Evolutionary conservation across 2,329 filamentous ascomycete species (phyloP).

Genomic region (Neopestalotiopsis clavispora): DNA sequence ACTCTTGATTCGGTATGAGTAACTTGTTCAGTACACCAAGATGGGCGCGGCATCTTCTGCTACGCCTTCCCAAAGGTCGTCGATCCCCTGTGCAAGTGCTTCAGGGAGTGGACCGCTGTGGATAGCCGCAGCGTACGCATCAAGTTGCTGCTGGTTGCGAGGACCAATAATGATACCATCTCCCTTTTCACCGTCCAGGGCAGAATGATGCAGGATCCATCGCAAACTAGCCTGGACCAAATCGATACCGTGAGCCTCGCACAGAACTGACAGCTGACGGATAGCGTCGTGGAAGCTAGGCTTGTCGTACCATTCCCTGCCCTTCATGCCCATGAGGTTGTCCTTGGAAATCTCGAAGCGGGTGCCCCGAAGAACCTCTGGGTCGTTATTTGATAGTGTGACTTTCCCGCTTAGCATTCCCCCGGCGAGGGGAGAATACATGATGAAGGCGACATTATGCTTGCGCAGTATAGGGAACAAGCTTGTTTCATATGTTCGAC

Average conservation of each 20-base stretch:
- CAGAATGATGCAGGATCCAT: constrained; percentile 20
- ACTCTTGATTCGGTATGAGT: no score
- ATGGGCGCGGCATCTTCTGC: not conserved
- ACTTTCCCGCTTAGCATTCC: constrained; percentile 54
- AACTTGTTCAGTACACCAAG: not conserved
- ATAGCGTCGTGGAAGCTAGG: constrained; percentile 19
- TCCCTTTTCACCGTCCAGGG: constrained; percentile 18
- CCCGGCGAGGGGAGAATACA: constrained; percentile 59
- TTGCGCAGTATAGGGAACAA: constrained; percentile 50
- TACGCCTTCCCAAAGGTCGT: not conserved
- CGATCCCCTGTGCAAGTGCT: not conserved
- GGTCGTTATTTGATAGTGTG: constrained; percentile 17
- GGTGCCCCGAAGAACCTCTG: constrained; percentile 18
- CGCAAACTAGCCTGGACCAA: constrained; percentile 20
- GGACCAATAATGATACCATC: constrained; percentile 21
- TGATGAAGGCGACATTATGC: constrained; percentile 48
- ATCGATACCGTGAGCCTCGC: constrained; percentile 10
- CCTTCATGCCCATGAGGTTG: constrained; percentile 18
- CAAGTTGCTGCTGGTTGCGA: not conserved
- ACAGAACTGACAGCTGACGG: constrained; percentile 2
- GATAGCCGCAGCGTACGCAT: not conserved
- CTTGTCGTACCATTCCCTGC: constrained; percentile 22
- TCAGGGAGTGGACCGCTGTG: constrained; percentile 3
- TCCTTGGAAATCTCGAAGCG: constrained; percentile 21
- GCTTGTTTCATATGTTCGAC: constrained; percentile 41